Evolutionary conservation across 2,329 filamentous ascomycete genomes (phyloP).

Genomic region (Lachnellula hyalina): DNA sequence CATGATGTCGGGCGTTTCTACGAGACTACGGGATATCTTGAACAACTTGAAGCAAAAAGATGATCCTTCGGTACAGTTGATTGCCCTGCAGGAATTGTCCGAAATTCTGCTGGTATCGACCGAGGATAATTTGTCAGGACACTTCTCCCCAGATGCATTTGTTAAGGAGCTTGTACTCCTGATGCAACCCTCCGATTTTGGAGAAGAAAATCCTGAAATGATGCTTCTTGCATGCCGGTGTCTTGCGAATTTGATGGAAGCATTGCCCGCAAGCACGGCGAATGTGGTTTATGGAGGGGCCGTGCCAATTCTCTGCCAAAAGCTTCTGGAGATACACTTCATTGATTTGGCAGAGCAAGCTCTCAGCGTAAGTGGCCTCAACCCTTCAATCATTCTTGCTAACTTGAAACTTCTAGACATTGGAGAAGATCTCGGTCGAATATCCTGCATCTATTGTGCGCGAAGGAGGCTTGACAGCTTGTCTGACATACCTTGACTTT

Average conservation of each 20-base stretch:
- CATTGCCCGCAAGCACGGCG: constrained; percentile 82
- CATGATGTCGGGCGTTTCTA: constrained; percentile 82
- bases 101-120: constrained; percentile 92
- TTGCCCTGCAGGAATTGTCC: constrained; percentile 87
- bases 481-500: constrained; percentile 92
- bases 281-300: constrained; percentile 98
- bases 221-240: constrained; percentile 96
- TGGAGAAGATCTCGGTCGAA: constrained; percentile 96
- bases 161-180: constrained; percentile 88
- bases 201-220: constrained; percentile 88
- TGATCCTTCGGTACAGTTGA: constrained; percentile 80
- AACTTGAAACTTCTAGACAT: constrained; percentile 46
- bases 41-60: constrained; percentile 75
- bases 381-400: constrained; percentile 1
- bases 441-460: constrained; percentile 93
- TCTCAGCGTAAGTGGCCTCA: constrained; percentile 56
- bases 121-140: constrained; percentile 90
- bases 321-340: constrained; percentile 90
- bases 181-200: constrained; percentile 85
- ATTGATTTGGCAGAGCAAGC: constrained; percentile 98
- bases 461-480: constrained; percentile 93
- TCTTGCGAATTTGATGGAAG: constrained; percentile 96
- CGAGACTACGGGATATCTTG: constrained; percentile 72
- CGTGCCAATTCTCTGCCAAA: constrained; percentile 89
- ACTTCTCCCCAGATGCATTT: constrained; percentile 90